Conservation (phyloP, 2,329 filamentous ascomycete species). For the Sclerotinia trifoliorum region DNA sequence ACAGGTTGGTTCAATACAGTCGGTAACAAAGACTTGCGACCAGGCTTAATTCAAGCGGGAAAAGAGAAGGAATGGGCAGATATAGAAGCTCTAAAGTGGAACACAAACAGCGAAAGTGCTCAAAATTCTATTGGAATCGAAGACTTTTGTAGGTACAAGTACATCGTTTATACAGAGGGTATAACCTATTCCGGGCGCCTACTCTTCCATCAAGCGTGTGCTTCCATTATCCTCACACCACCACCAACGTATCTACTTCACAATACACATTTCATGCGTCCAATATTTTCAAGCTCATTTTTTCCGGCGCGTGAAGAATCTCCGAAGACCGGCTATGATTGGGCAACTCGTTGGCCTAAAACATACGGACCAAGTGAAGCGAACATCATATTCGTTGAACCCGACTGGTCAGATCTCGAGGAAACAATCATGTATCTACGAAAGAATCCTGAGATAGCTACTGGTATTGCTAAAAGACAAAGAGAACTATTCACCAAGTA, state of each 20-base stretch:
- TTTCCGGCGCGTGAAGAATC: constrained; percentile 24
- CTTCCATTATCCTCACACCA: constrained; percentile 49
- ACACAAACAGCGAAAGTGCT: constrained; percentile 33
- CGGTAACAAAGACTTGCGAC: constrained; percentile 34
- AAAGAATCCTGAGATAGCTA: constrained; percentile 45
- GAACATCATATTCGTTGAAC: constrained; percentile 51
- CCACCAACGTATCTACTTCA: constrained; percentile 52
- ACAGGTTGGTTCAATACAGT: constrained; percentile 49
- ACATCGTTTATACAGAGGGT: constrained; percentile 54
- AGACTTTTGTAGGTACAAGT: constrained; percentile 53
- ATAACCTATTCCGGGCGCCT: constrained; percentile 54
- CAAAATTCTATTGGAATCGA: constrained; percentile 51
- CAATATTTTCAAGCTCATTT: constrained; percentile 44
- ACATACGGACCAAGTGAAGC: constrained; percentile 42
- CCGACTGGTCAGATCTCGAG: constrained; percentile 53
- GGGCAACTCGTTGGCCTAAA: constrained; percentile 44
- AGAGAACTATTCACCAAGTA: constrained; percentile 48
- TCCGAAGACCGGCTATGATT: not conserved
- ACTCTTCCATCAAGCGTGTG: constrained; percentile 52
- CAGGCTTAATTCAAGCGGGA: constrained; percentile 29
- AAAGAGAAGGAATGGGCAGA: constrained; percentile 49
- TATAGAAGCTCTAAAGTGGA: constrained; percentile 44
- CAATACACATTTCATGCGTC: constrained; percentile 48
- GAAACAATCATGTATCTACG: constrained; percentile 49
- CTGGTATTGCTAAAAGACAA: constrained; percentile 50